phyloP scores from a whole-genome alignment of 805 yeast species.

The Candida sphagnicola region DNA sequence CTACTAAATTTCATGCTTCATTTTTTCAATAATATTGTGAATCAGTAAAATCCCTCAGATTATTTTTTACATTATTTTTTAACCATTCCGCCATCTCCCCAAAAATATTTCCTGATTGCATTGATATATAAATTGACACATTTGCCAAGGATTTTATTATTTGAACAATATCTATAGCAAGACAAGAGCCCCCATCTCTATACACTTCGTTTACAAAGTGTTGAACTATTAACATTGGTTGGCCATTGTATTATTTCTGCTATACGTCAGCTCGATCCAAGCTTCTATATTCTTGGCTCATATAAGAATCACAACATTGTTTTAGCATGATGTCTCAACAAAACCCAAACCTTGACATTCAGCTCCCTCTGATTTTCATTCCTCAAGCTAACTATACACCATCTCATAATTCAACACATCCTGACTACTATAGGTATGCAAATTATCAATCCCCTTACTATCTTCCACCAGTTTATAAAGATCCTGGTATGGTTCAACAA shows the following conservation, averaged over 20 bases:
- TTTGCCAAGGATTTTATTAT: slow-evolving; percentile 4
- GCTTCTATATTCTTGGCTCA: too few relatives aligned
- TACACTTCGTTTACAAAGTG: too few relatives aligned
- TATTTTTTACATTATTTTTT: not conserved
- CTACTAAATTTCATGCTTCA: not conserved
- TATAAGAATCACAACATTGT: not conserved
- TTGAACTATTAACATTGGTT: too few relatives aligned
- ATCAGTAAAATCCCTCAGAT: not conserved
- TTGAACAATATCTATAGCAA: not conserved
- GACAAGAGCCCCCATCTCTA: too few relatives aligned
- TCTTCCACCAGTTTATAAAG: slow-evolving; percentile 4
- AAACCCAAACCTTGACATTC: slow-evolving; percentile 2
- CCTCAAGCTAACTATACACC: not conserved
- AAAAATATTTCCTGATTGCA: not conserved
- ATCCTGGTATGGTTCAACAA: slow-evolving; percentile 1
- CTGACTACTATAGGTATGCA: slow-evolving; percentile 1
- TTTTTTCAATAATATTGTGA: not conserved
- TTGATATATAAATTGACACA: slow-evolving; percentile 4
- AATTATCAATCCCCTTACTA: slow-evolving; percentile 1
- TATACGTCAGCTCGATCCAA: too few relatives aligned
- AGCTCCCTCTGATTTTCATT: slow-evolving; percentile 3
- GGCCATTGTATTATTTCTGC: too few relatives aligned
- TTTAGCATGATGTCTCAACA: slow-evolving; percentile 3
- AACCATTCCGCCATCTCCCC: not conserved
- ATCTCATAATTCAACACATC: not conserved